Evolutionary conservation across 1,284 basidiomycete genomes (phyloP), one percentile per base, ranked within the genome.

Genomic region (Phaffia rhodozyma): DNA sequence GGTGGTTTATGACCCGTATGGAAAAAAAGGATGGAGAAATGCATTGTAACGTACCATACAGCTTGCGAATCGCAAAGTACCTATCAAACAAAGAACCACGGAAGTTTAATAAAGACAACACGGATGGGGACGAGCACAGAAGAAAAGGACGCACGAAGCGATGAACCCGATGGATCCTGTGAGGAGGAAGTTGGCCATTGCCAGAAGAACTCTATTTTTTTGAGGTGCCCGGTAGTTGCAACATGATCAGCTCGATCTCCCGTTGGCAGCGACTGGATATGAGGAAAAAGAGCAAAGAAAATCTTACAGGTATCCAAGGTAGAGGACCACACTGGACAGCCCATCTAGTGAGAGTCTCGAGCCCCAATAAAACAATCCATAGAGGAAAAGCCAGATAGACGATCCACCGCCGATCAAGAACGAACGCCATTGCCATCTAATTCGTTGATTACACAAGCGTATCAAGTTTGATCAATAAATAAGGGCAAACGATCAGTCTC

Each of bases 401-500:
- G 87, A 89, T 25, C 91, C 91, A 6, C 92, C 94, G 38, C 93
- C 94, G n/a, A 86, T 87, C 68, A 96, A 74, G 81, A 97, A 97
- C 5, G 91, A 82, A 52, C 91, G 83, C 93, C 94, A 97, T 68
- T 98, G 93, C 93, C 93, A 98, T 67, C 89, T 86, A 16, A 43
- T 57, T 23, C 55, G 38, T 32, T 43, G 6, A 16, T 16, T 5
- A 43, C 16, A 16, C 13, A 16, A 43, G 6, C 5, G 38, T 43
- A 11, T 11, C 13, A 43, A 16, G 60, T 60, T 27, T 57, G 51
- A 32, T 53, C n/a, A 48, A 50, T 23, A 57, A 30, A 60, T 55
- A n/a, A 56, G 47, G 55, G 51, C 9, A 38, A 25, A n/a, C 0
- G 18, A 11, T 43, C 38, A 43, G 38, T 43, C 5, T 43, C 2